Evolutionary conservation across 176 grass and related monocot species (phyloP).

Genomic region (Cenchrus fungigraminus): DNA sequence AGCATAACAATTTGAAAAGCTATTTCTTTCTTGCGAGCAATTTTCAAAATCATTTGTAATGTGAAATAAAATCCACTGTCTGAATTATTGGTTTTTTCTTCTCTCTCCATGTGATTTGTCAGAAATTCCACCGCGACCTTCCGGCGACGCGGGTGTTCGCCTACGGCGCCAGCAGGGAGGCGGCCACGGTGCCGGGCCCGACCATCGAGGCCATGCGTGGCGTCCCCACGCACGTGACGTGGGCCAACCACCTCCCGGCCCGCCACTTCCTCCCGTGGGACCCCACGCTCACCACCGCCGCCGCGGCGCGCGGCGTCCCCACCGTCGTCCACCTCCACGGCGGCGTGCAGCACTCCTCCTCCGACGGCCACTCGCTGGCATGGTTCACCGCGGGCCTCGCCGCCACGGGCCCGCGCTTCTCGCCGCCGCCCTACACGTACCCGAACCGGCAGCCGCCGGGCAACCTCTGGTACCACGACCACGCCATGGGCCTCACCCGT

Average conservation of each 20-base stretch:
- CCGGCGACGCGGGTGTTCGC: conserved; percentile 67
- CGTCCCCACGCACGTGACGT: conserved; percentile 63
- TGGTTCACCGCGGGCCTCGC: conserved; percentile 69
- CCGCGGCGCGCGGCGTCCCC: conserved; percentile 66
- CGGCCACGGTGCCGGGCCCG: conserved; percentile 65
- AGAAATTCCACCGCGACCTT: conserved; percentile 90
- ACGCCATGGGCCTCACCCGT: conserved; percentile 75
- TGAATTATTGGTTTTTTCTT: background rate
- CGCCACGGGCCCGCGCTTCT: conserved; percentile 53
- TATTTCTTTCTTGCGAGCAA: background rate
- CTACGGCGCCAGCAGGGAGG: conserved; percentile 47
- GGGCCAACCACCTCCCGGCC: conserved; percentile 68
- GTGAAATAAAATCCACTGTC: background rate
- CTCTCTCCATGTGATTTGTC: background rate
- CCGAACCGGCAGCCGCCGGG: conserved; percentile 68
- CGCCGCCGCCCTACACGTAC: conserved; percentile 46
- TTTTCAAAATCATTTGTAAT: background rate
- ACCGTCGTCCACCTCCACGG: conserved; percentile 90
- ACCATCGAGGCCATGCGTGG: conserved; percentile 70
- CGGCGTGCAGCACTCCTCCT: conserved; percentile 75
- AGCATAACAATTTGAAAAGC: background rate
- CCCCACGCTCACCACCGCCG: conserved; percentile 31
- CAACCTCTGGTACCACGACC: conserved; percentile 88
- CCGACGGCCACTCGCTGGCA: conserved; percentile 68
- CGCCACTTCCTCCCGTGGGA: conserved; percentile 73